These are phyloP conservation scores for Alliaria petiolata DNA, from an alignment of 345 rosid genomes.

Conservation along the genomic window DNA sequence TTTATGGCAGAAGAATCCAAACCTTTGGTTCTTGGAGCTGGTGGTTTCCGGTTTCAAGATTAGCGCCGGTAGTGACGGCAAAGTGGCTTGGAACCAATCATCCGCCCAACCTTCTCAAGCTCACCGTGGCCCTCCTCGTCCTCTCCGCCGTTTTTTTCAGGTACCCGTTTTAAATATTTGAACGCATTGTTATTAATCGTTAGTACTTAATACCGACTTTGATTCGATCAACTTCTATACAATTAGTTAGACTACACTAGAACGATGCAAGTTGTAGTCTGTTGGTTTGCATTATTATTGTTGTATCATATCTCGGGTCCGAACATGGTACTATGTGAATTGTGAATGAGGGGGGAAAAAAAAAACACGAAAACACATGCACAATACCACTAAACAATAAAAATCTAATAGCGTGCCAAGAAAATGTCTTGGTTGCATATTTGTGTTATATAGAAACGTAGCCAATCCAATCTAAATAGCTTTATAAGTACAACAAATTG, in stretches of 20 bases:
- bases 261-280: no score
- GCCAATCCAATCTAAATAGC: neutral
- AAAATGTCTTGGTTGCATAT: neutral
- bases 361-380: neutral
- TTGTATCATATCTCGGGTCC: no score
- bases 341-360: neutral
- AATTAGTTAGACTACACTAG: no score
- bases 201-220: no score
- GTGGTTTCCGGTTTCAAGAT: slow-evolving; percentile 85
- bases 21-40: slow-evolving; percentile 76
- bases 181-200: neutral
- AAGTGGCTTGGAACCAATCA: slow-evolving; percentile 88
- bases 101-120: slow-evolving; percentile 81
- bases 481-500: no score
- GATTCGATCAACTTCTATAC: no score
- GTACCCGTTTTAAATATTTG: slow-evolving; percentile 29
- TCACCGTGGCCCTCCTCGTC: slow-evolving; percentile 78
- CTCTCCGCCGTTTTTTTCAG: slow-evolving; percentile 90
- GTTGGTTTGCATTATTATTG: no score
- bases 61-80: slow-evolving; percentile 90
- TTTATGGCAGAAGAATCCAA: slow-evolving; percentile 90
- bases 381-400: neutral
- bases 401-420: neutral
- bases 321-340: no score
- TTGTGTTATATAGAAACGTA: neutral